Evolutionary conservation across 192 early-diverging fungal genomes (phyloP), one percentile per base, ranked within the genome.

Genomic region (Backusella sp.): DNA sequence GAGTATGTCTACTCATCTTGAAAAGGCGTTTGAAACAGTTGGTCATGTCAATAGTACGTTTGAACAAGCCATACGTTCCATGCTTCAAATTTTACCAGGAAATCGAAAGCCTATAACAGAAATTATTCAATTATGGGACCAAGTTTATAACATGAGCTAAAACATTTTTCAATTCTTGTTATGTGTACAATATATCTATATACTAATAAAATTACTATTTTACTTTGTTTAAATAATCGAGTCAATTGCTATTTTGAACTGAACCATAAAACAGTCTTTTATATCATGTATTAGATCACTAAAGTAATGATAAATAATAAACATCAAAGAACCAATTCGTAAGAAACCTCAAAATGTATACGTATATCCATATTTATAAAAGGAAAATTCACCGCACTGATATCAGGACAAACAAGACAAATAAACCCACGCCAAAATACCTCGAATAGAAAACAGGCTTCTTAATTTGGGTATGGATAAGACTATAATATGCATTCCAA

Each of bases 61-160:
- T 62, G 56, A 62, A 62, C 56, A 62, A 28, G 56, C 7, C 23
- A 26, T 11, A 62, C 56, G 56, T 62, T 23, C 26, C n/a, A 62
- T 62, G 56, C 56, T 62, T 62, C 56, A 62, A 11, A 28, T 62
- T 28, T 62, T 62, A 62, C 56, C 56, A 2, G 56, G 23, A 28
- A 28, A 62, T 62, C 56, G 56, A 62, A 62, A 62, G 14, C 7
- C 56, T 26, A 62, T 62, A 1, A 28, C 3, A 8, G 56, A 30
- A 28, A 62, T 62, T 0, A 11, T 62, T 14, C 56, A 62, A 12
- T 9, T 28, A 12, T 62, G 56, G 56, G 56, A 62, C 30, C 56
- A 62, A 28, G 56, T 62, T 62, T 62, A 62, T 62, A 62, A 62
- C n/a, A 62, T 62, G 56, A 30, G 26, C 56, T 62, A 62, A 53